Percentiles rank a stretch among this genome's conserved stretches.
Evolutionary conservation across 768 basidiomycete species (phyloP).

Genomic region (Kwoniella bestiolae): DNA sequence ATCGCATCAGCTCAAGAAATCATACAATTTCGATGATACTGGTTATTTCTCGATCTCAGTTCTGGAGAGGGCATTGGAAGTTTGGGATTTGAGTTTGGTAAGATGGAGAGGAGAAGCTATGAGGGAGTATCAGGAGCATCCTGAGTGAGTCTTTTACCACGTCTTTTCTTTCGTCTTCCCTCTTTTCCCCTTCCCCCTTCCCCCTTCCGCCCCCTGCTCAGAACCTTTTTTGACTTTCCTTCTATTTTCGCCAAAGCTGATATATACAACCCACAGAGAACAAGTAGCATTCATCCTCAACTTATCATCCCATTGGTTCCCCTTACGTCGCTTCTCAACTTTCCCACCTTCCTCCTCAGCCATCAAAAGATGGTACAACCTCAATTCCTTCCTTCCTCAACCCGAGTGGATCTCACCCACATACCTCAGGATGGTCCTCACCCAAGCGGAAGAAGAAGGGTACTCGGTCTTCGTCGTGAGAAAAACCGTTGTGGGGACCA

Average conservation of each 20-base stretch:
- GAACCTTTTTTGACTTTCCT: no score
- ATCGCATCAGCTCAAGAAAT: slow-evolving; percentile 62
- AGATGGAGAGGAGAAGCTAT: slow-evolving; percentile 85
- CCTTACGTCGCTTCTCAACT: slow-evolving; percentile 71
- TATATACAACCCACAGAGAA: slow-evolving; percentile 60
- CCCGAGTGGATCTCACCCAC: slow-evolving; percentile 84
- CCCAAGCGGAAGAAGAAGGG: slow-evolving; percentile 87
- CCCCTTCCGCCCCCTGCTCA: no score
- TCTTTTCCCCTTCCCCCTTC: not conserved
- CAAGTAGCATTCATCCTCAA: slow-evolving; percentile 89
- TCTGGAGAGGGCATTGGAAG: slow-evolving; percentile 68
- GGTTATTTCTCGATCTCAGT: slow-evolving; percentile 94
- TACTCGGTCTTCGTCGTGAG: slow-evolving; percentile 51
- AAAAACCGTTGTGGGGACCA: slow-evolving; percentile 18
- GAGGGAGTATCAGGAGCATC: slow-evolving; percentile 72
- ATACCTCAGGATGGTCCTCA: slow-evolving; percentile 82
- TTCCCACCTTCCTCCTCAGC: slow-evolving; percentile 57
- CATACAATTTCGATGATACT: slow-evolving; percentile 86
- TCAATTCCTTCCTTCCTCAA: slow-evolving; percentile 71
- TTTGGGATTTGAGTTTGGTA: slow-evolving; percentile 80
- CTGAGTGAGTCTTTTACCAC: slow-evolving; percentile 76
- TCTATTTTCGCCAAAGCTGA: no score
- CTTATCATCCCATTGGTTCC: slow-evolving; percentile 85
- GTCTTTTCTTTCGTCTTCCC: not conserved
- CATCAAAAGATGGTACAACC: slow-evolving; percentile 76